phyloP scores from a whole-genome alignment of 139 green algal genomes.

The Chlorella sp. region DNA sequence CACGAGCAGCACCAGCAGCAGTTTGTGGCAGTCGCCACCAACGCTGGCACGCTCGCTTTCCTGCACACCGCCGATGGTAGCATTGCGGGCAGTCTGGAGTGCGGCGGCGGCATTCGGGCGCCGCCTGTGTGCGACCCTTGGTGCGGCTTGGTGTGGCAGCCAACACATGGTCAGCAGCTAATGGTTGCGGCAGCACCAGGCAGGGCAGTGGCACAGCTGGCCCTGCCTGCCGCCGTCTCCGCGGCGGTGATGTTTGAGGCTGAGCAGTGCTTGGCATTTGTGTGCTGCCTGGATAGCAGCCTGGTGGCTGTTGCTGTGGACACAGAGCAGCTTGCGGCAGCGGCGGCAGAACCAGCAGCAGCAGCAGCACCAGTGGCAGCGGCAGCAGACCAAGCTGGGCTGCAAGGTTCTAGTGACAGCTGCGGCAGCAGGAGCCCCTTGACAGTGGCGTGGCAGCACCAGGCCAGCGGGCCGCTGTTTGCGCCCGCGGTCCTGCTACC shows the following conservation, averaged over 20 bases:
- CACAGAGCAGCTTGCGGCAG: background rate
- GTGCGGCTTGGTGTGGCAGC: conserved; percentile 40
- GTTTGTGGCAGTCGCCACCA: conserved; percentile 36
- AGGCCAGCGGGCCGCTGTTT: background rate
- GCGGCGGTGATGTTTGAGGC: conserved; percentile 38
- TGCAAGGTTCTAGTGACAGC: background rate
- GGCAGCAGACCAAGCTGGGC: background rate
- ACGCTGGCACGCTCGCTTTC: conserved; percentile 38
- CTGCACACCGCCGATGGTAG: conserved; percentile 19
- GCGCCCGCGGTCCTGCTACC: background rate
- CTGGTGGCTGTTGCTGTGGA: background rate
- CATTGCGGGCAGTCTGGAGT: background rate
- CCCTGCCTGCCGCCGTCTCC: conserved; percentile 37
- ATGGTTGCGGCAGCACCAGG: conserved; percentile 25
- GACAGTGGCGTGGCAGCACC: background rate
- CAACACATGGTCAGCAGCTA: conserved; percentile 44
- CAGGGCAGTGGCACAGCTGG: background rate
- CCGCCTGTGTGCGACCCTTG: conserved; percentile 50
- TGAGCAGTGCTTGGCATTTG: conserved; percentile 7
- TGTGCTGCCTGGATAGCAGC: conserved; percentile 44
- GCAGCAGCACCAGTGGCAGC: background rate
- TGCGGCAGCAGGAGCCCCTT: background rate
- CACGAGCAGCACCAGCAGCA: background rate
- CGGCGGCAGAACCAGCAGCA: background rate
- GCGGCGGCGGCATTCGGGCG: conserved; percentile 36